Base-by-base conservation (phyloP, 441 rosid genomes). In the Adansonia rubrostipa region DNA sequence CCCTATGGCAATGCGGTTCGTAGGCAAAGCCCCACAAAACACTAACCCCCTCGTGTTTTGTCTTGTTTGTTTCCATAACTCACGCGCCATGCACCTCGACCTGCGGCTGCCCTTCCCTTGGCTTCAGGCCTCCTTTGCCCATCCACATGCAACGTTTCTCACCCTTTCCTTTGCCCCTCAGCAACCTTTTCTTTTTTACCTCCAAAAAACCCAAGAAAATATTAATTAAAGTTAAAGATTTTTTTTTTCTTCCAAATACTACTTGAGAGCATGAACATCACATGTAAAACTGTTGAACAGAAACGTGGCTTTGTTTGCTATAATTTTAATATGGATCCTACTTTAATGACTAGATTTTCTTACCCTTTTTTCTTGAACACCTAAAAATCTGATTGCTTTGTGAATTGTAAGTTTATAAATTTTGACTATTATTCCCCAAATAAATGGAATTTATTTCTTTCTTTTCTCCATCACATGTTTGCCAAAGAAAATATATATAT, bases 11-110 rank as follows among this genome's bases (percentile, higher is more conserved):
- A 79, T 62, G 84, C 71, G 75, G 75, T 54, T 72, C 75, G 64
- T 58, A 45, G 82, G 66, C 74, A 68, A 79, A 48, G 74, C 51
- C 78, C 64, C 86, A 78, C 82, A 72, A 76, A 60, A 33, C 45
- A 71, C 47, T 14, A 51, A 51, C 33, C 51, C 40, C 73, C 51
- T n/a, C 4, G 60, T 17, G 22, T 33, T 63, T 51, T 13, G 56
- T 8, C 20, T 20, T 17, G 68, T 69, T 75, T 78, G 79, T 81
- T 81, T 79, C 85, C 85, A 81, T 82, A 81, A 50, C 24, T 69
- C 56, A 79, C 87, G 78, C 84, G 84, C 86, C 86, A 80, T 78
- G 75, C 81, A 69, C 82, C 79, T 73, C 33, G 28, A 58, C 63
- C 22, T 51, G 56, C 56, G 60, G 76, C 80, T n/a, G 10, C 40